A percentile compares a stretch with the other conserved stretches of the same genome.
phyloP scores from a whole-genome alignment of 2,329 filamentous ascomycete genomes.

The Bipolaris zeicola region DNA sequence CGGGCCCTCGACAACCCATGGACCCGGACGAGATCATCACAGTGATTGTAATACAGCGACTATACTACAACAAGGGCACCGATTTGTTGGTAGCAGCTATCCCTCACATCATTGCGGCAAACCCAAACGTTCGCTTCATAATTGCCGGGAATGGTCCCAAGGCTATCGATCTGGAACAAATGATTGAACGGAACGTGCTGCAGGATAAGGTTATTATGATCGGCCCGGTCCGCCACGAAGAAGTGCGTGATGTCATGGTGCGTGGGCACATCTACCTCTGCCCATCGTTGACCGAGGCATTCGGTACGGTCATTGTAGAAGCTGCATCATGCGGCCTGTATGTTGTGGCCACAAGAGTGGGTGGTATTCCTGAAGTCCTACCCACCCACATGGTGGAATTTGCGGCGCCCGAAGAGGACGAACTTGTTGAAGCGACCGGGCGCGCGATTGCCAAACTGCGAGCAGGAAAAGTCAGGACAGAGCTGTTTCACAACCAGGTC shows the following conservation, averaged over 20 bases:
- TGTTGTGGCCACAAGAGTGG: conserved; percentile 94
- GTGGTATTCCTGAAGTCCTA: conserved; percentile 94
- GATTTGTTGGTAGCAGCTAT: conserved; percentile 97
- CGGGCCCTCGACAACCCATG: conserved; percentile 68
- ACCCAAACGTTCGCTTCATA: conserved; percentile 94
- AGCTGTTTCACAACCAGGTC: conserved; percentile 95
- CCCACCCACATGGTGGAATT: conserved; percentile 98
- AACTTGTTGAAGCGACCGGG: conserved; percentile 86
- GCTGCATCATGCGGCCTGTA: conserved; percentile 95
- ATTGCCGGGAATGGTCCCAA: conserved; percentile 96
- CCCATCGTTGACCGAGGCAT: conserved; percentile 92
- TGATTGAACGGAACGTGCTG: conserved; percentile 92
- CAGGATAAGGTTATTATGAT: conserved; percentile 94
- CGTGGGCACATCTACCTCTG: conserved; percentile 96
- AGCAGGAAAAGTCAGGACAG: conserved; percentile 84
- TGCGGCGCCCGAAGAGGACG: conserved; percentile 94
- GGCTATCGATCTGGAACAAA: conserved; percentile 96
- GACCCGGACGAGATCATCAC: conserved; percentile 87
- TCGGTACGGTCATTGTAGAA: conserved; percentile 97
- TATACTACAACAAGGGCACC: conserved; percentile 99
- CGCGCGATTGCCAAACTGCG: conserved; percentile 86
- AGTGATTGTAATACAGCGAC: conserved; percentile 93
- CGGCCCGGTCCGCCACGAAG: conserved; percentile 90
- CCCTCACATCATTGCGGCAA: conserved; percentile 83
- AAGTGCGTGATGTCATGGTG: conserved; percentile 97